Evolutionary conservation across 208 protist genomes (phyloP), one percentile per base, ranked within the genome.

Genomic region (Crithidia bombi): DNA sequence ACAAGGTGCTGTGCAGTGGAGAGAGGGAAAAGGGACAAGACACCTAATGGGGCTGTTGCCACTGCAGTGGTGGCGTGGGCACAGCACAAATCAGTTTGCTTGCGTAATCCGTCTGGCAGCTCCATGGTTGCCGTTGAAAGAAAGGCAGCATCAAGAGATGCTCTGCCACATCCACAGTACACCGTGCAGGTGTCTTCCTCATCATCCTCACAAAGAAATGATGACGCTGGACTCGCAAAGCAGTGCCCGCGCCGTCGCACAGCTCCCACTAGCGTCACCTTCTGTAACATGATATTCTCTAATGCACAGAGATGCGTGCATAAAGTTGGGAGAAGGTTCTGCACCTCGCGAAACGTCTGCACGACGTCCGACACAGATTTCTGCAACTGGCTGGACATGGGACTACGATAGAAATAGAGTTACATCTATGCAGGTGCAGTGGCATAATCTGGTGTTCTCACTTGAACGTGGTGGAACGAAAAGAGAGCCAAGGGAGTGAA

Each of bases 271-370:
- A 90, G 68, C 26, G 69, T 56, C 9, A 35, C 30, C 30, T 82
- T 78, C 70, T 93, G 87, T 5, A 49, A 65, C 32, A 71, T 79
- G 57, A 90, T 82, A 51, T 85, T 93, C 21, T 65, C 67, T 28
- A 93, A 68, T 0, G 87, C 87, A 4, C 59, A 49, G 26, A 93
- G 54, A 51, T 85, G 87, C 2, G 76, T 61, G 47, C 72, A 67
- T 5, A 90, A 35, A 1, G 77, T 75, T 33, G 72, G 54, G 17
- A 90, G 54, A 11, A 90, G 62, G 41, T 93, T 93, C 52, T 85
- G 82, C 55, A 79, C 88, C 58, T 93, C 84, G 32, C 83, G 79
- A 50, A 89, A 93, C 5, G 71, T 76, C 65, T 92, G 78, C 23
- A 92, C 73, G 3, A 76, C 69, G 7, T 79, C 73, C 3, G 58